Evolutionary conservation across 495 filamentous ascomycete species (phyloP), one percentile per base, ranked within the genome.

Genomic region (Hypoxylon intermedium): DNA sequence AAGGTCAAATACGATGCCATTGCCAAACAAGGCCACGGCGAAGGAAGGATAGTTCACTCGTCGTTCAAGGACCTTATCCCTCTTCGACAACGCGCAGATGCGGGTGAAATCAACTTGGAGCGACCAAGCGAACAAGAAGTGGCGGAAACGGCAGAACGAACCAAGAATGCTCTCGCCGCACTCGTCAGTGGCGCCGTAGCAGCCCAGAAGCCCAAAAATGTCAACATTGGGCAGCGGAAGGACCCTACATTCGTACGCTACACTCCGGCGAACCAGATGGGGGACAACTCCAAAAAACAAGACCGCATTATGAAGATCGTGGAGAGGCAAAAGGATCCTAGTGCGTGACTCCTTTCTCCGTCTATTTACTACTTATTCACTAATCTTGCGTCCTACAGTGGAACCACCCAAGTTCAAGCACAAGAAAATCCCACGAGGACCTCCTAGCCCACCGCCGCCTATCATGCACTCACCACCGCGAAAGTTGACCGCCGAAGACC

Each of bases 291-390:
- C 6, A 85, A 84, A 69, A 94, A 94, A 75, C 93, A 93, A 65
- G 92, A 97, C 65, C 87, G 95, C 9, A 96, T 99, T 60, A 93
- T 99, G 85, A 98, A 98, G 79, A 98, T 99, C 69, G 90, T 97
- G 37, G 91, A 97, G 70, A 80, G 91, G 31, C 94, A 97, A 75
- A 85, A 87, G 58, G 94, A 99, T 79, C 94, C 94, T 0, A 94
- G 62, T 65, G 44, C 34, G 62, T 60, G 1, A 12, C 6, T 12
- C 11, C 11, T 41, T n/a, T 28, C 9, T 26, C 30, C 18, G 23
- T 9, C n/a, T 4, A 6, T 23, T 11, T 50, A 19, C 7, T 37
- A 31, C 12, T 9, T 3, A 26, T 51, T 31, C 44, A 30, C 62
- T 65, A 52, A 65, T 42, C n/a, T 45, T 5, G 13, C 30, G 23